Conservation (phyloP, 768 basidiomycete genomes). For the Trametes sanguinea region DNA sequence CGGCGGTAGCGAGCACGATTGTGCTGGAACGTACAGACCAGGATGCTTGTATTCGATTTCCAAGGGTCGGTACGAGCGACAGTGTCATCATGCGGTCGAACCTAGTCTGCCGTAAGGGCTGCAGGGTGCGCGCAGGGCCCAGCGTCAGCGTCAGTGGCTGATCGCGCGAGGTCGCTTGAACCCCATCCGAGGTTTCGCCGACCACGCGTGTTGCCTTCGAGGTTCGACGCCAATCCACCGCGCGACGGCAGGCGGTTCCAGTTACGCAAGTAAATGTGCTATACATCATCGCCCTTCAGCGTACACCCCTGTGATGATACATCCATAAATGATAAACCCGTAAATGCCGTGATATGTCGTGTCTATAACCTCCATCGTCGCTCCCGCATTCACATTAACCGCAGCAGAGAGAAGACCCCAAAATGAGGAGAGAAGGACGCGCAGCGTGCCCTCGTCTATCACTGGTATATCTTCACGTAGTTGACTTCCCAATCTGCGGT, state of each 20-base stretch:
- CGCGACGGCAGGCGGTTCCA: no score
- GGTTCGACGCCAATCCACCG: no score
- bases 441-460: background rate
- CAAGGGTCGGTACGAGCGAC: no score
- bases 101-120: background rate
- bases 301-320: background rate
- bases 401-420: background rate
- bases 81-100: background rate
- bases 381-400: background rate
- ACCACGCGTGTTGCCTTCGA: no score
- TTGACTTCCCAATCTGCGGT: slow-evolving; percentile 77
- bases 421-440: background rate
- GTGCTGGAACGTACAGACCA: no score
- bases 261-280: background rate
- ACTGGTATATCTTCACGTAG: slow-evolving; percentile 73
- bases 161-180: background rate
- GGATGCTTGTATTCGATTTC: no score
- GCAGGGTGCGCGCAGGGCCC: background rate
- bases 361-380: background rate
- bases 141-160: background rate
- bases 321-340: background rate
- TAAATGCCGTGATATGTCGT: slow-evolving; percentile 6
- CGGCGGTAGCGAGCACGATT: no score
- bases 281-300: slow-evolving; percentile 1
- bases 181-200: background rate